These are phyloP conservation scores for Fusarium sulawesiense DNA, from an alignment of 2,329 filamentous ascomycete species.

Conservation along the genomic window DNA sequence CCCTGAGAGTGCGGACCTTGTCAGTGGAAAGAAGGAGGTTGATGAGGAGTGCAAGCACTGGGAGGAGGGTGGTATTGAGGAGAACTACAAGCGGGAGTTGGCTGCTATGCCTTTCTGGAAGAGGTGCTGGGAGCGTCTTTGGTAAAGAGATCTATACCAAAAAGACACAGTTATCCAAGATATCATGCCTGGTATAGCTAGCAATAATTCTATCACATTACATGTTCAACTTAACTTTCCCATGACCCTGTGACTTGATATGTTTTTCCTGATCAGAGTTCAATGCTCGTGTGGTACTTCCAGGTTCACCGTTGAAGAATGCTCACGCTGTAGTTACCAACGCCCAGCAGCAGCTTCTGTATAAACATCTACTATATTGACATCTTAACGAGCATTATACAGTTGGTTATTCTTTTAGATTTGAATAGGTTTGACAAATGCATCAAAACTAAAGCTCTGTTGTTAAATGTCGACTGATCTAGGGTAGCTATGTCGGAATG, in stretches of 20 bases:
- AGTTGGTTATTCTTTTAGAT: not conserved
- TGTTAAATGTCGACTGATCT: not conserved
- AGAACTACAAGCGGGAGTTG: constrained; percentile 55
- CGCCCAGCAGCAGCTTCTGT: not conserved
- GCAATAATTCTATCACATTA: constrained; percentile 8
- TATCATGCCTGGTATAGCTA: not conserved
- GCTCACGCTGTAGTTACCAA: accelerated
- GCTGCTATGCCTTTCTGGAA: constrained; percentile 51
- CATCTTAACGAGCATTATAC: not conserved
- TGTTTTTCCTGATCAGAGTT: too few species aligned
- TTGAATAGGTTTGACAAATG: not conserved
- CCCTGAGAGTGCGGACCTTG: constrained; percentile 40
- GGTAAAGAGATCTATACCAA: constrained; percentile 44
- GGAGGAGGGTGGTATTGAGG: constrained; percentile 60
- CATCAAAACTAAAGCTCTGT: accelerated
- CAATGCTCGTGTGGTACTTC: not conserved
- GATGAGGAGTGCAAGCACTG: constrained; percentile 64
- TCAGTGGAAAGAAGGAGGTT: constrained; percentile 71
- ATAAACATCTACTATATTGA: not conserved
- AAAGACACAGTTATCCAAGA: not conserved
- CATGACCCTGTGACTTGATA: not conserved
- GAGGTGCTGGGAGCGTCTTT: constrained; percentile 55
- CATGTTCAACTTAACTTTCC: not conserved
- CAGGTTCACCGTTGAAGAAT: not conserved
- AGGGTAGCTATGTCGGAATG: not conserved